These are phyloP conservation scores for Gaertneriomyces semiglobifer DNA, from an alignment of 192 early-diverging fungal genomes.

Conservation along the genomic window DNA sequence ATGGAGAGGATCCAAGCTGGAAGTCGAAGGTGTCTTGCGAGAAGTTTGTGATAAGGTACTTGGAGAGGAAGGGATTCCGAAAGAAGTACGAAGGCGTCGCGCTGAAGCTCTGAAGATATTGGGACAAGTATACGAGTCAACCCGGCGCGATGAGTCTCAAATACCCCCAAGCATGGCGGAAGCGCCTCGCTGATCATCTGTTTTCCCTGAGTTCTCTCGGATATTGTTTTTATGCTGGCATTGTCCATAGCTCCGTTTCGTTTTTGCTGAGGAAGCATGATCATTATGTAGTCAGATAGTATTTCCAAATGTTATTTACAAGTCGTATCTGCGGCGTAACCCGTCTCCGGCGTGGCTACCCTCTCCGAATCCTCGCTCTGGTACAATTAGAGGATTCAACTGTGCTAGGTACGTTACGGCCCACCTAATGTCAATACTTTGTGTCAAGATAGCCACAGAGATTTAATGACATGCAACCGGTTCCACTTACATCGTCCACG, in stretches of 20 bases:
- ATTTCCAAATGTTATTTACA: no score
- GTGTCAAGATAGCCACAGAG: background rate
- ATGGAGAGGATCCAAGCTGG: slow-evolving; percentile 91
- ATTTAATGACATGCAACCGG: background rate
- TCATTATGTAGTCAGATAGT: no score
- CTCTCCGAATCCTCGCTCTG: slow-evolving; percentile 49
- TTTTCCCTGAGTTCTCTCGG: no score
- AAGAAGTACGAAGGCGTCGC: slow-evolving; percentile 59
- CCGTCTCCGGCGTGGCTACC: background rate
- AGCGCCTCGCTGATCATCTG: no score
- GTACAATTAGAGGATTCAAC: slow-evolving; percentile 76
- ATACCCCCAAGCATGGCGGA: no score
- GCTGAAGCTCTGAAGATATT: slow-evolving; percentile 79
- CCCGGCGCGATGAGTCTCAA: slow-evolving; percentile 12
- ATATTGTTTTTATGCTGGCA: no score
- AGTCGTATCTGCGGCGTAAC: no score
- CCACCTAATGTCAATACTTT: slow-evolving; percentile 64
- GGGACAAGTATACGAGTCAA: slow-evolving; percentile 74
- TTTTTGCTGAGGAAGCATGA: no score
- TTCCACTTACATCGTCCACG: slow-evolving; percentile 60
- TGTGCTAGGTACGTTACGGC: slow-evolving; percentile 85
- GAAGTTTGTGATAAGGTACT: slow-evolving; percentile 88
- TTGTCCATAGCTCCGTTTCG: no score
- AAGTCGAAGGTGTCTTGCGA: slow-evolving; percentile 88
- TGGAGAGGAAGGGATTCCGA: slow-evolving; percentile 59